Evolutionary conservation across 73 alveolate species (phyloP).

Genomic region (Chromera velia): DNA sequence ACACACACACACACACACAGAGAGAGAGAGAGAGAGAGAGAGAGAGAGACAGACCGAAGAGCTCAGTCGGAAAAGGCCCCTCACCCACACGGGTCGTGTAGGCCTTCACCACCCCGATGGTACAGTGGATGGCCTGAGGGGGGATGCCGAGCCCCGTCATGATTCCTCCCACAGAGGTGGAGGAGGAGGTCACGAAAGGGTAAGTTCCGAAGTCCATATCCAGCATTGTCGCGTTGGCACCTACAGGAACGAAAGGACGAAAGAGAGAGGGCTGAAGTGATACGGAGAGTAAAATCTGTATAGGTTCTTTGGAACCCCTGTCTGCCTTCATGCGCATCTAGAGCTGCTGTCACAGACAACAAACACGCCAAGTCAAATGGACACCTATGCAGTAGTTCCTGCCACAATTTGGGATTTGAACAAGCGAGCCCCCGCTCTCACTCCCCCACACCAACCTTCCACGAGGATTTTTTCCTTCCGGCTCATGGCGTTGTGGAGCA

Average conservation of each 20-base stretch:
- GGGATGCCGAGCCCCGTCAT: slow-evolving; percentile 93
- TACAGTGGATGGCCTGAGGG: slow-evolving; percentile 76
- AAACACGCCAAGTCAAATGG: too few relatives aligned
- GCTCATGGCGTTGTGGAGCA: background rate
- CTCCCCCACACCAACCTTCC: too few relatives aligned
- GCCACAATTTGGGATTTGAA: too few relatives aligned
- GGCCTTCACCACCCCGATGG: slow-evolving; percentile 87
- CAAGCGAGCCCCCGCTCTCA: too few relatives aligned
- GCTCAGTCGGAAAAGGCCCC: slow-evolving; percentile 95
- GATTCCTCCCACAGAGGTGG: slow-evolving; percentile 87
- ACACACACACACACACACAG: too few relatives aligned
- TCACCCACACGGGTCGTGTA: slow-evolving; percentile 94
- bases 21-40: too few relatives aligned
- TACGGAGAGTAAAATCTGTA: too few relatives aligned
- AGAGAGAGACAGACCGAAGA: slow-evolving; percentile 46
- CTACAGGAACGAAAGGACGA: slow-evolving; percentile 54
- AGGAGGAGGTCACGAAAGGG: slow-evolving; percentile 88
- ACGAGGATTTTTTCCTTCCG: background rate
- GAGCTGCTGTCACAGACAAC: too few relatives aligned
- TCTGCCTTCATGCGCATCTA: background rate
- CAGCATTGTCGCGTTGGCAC: slow-evolving; percentile 92
- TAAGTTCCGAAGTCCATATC: slow-evolving; percentile 93
- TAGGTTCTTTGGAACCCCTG: background rate
- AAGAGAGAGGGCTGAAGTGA: background rate
- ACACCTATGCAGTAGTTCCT: too few relatives aligned